phyloP scores from a whole-genome alignment of 345 rosid genomes.

The Dovyalis caffra region DNA sequence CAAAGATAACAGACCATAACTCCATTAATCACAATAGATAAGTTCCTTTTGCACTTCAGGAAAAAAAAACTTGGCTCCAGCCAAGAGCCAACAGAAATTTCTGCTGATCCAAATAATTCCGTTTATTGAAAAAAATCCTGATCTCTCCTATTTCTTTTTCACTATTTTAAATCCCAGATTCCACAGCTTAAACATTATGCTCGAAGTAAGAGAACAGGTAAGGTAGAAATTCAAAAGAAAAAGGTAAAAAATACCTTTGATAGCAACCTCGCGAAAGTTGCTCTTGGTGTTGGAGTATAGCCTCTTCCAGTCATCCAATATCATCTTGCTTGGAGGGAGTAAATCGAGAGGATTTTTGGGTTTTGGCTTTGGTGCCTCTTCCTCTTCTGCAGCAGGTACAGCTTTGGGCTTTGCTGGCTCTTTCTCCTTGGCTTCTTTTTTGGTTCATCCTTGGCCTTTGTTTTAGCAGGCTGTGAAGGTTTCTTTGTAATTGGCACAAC shows the following conservation, averaged over 20 bases:
- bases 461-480: conserved; percentile 61
- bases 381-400: conserved; percentile 33
- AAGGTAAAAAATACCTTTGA: conserved; percentile 55
- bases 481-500: conserved; percentile 62
- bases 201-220: too few species aligned
- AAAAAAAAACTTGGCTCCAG: not conserved
- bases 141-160: not conserved
- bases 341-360: conserved; percentile 92
- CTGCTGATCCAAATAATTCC: not conserved
- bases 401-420: conserved; percentile 77
- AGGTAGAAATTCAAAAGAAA: not conserved
- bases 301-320: conserved; percentile 98
- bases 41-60: not conserved
- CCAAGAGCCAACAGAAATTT: not conserved
- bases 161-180: not conserved
- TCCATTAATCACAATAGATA: not conserved
- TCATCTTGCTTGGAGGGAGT: conserved; percentile 90
- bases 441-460: conserved; percentile 69
- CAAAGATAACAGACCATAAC: not conserved
- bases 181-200: not conserved
- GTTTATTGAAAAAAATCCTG: not conserved
- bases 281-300: conserved; percentile 93
- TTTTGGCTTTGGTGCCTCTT: conserved; percentile 50
- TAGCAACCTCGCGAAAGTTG: conserved; percentile 95
- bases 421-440: conserved; percentile 62